A percentile compares a stretch with the other conserved stretches of the same genome.
These are phyloP conservation scores for Aspergillus homomorphus DNA, from an alignment of 495 filamentous ascomycete genomes.

Conservation along the genomic window DNA sequence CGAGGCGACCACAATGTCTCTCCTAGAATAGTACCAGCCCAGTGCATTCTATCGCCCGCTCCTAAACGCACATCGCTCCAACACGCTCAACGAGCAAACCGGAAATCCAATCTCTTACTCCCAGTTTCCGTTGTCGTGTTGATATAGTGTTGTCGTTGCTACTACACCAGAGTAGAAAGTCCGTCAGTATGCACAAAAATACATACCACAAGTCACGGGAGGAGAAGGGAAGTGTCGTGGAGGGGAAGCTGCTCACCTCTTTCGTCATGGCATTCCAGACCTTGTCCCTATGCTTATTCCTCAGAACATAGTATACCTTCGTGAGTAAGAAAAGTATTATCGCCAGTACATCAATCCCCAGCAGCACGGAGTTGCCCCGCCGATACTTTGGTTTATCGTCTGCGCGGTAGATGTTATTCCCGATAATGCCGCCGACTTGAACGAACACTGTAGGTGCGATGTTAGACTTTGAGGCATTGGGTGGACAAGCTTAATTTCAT, in stretches of 20 bases:
- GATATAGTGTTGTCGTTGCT: constrained; percentile 25
- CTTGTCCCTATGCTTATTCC: constrained; percentile 28
- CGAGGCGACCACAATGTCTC: no score
- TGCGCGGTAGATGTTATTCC: constrained; percentile 52
- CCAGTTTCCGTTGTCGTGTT: constrained; percentile 30
- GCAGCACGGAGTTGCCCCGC: constrained; percentile 48
- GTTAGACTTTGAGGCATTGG: not conserved
- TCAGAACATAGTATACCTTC: constrained; percentile 36
- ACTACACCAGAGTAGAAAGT: not conserved
- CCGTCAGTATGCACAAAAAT: not conserved
- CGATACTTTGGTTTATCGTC: constrained; percentile 52
- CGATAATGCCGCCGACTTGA: constrained; percentile 48
- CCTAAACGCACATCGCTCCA: constrained; percentile 15
- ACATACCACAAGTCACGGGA: not conserved
- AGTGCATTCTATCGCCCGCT: not conserved
- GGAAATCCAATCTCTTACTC: constrained; percentile 36
- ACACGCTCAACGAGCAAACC: constrained; percentile 25
- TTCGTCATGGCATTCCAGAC: constrained; percentile 37
- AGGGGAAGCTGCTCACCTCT: constrained; percentile 12
- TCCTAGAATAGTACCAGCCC: no score
- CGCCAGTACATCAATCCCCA: constrained; percentile 43
- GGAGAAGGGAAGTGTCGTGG: not conserved
- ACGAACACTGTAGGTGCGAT: constrained; percentile 36
- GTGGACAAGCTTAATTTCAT: not conserved
- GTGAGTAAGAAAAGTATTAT: constrained; percentile 29